Conservation (phyloP, 192 early-diverging fungal species). For the Chytriomyces sp. region DNA sequence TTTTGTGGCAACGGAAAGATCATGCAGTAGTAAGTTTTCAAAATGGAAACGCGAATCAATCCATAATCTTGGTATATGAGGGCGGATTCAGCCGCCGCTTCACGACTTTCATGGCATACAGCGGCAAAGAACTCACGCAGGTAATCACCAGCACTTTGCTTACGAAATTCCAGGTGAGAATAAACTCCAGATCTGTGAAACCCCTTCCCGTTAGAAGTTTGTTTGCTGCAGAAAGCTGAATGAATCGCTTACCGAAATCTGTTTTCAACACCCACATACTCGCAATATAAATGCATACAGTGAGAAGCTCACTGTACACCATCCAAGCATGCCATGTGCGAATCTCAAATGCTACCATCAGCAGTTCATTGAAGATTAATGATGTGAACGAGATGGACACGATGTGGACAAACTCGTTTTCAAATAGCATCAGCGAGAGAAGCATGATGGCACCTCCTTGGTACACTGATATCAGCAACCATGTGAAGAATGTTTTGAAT, state of each 20-base stretch:
- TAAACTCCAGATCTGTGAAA: conserved; percentile 77
- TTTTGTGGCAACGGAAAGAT: too few species aligned
- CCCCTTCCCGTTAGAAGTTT: conserved; percentile 2
- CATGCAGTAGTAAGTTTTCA: neutral
- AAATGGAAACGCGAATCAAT: neutral
- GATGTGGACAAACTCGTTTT: conserved; percentile 93
- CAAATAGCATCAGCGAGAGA: conserved; percentile 90
- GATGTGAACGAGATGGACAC: conserved; percentile 95
- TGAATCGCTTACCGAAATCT: conserved; percentile 77
- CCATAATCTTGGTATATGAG: conserved; percentile 80
- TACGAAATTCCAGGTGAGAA: conserved; percentile 80
- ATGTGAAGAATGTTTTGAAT: conserved; percentile 91
- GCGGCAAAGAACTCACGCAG: conserved; percentile 80
- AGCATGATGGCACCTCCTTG: conserved; percentile 97
- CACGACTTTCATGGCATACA: conserved; percentile 84
- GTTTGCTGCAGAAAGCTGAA: neutral
- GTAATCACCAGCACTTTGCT: conserved; percentile 93
- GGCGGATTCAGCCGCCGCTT: conserved; percentile 83
- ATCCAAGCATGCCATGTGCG: conserved; percentile 92
- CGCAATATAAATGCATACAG: conserved; percentile 79
- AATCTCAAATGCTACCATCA: conserved; percentile 96
- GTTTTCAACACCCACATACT: conserved; percentile 90
- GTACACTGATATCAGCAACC: conserved; percentile 94
- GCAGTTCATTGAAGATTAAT: conserved; percentile 89
- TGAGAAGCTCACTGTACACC: conserved; percentile 82